Conservation (phyloP, 805 yeast genomes). For the Candida quercuum region DNA sequence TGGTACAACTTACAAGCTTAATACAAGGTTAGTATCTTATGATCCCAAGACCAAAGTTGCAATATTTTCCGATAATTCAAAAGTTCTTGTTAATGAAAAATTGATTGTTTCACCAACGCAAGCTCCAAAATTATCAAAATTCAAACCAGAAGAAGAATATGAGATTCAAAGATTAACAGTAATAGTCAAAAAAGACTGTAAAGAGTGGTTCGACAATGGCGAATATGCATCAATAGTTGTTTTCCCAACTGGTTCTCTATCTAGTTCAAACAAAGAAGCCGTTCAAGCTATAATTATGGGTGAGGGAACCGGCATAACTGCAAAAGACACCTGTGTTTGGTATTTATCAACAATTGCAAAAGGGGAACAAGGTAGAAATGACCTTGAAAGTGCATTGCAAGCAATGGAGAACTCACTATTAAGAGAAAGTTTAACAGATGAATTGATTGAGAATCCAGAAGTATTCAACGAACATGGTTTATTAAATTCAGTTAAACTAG, state of each 20-base stretch:
- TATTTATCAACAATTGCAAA: slow-evolving; percentile 76
- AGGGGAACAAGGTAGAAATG: slow-evolving; percentile 63
- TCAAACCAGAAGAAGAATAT: slow-evolving; percentile 40
- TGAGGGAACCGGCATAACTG: slow-evolving; percentile 82
- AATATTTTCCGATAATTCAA: slow-evolving; percentile 67
- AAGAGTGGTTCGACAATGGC: slow-evolving; percentile 84
- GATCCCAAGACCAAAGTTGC: slow-evolving; percentile 68
- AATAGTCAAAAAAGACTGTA: slow-evolving; percentile 80
- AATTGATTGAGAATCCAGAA: slow-evolving; percentile 42
- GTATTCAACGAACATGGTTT: slow-evolving; percentile 52
- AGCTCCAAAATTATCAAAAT: slow-evolving; percentile 37
- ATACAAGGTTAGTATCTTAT: slow-evolving; percentile 57
- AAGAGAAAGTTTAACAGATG: slow-evolving; percentile 60
- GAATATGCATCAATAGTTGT: slow-evolving; percentile 86
- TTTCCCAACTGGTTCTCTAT: slow-evolving; percentile 81
- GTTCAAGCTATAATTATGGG: slow-evolving; percentile 88
- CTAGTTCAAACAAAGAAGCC: slow-evolving; percentile 56
- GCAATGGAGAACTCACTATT: slow-evolving; percentile 77
- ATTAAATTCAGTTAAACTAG: slow-evolving; percentile 77
- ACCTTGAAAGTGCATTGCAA: slow-evolving; percentile 72
- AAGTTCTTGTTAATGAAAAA: slow-evolving; percentile 72
- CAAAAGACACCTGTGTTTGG: slow-evolving; percentile 86
- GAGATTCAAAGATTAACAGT: slow-evolving; percentile 74
- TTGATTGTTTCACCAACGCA: slow-evolving; percentile 72
- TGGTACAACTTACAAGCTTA: slow-evolving; percentile 87